Evolutionary conservation across 2,329 filamentous ascomycete species (phyloP), one percentile per base, ranked within the genome.

Genomic region (Microcyclosporella mali): DNA sequence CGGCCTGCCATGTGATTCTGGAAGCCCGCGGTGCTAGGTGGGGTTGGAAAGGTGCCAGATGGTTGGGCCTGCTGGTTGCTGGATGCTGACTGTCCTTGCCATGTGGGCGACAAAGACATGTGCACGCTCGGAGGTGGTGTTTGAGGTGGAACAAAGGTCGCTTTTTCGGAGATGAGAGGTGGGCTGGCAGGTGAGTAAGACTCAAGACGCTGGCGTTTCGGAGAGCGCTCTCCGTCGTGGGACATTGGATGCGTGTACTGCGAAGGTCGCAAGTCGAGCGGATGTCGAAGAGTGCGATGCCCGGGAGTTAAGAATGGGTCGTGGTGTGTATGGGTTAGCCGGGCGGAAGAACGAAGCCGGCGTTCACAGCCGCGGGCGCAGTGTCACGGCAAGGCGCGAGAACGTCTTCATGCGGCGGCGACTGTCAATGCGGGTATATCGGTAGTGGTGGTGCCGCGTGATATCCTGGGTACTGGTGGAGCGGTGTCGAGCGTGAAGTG

Each of bases 71-170:
- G 45, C 14, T 41, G 46, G 27, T 53, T 47, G 21, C 25, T 44
- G 18, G 41, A 16, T 18, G 31, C 28, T 40, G 46, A 45, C 37
- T 56, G 56, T 35, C 62, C 51, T 44, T 65, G 65, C 59, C 67
- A 65, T 66, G 60, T 66, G 54, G 69, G 68, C 21, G 21, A 25
- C 21, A 25, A 25, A 60, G 68, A 69, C 65, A 66, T 66, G 45
- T 67, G 67, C 41, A 70, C 68, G 41, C 68, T 69, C 17, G 69
- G 70, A 29, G 69, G 71, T 41, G 70, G 70, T 8, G 70, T 73
- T 53, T 70, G 68, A 36, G 69, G 69, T 28, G 47, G 52, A 39
- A 60, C 52, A 49, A 65, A 62, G 57, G 60, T 56, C 51, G 69
- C 67, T 63, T 69, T 69, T 62, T 66, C 56, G 56, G 61, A 65